Evolutionary conservation across 768 basidiomycete genomes (phyloP), one percentile per base, ranked within the genome.

Genomic region (Boletellus ananiceps): DNA sequence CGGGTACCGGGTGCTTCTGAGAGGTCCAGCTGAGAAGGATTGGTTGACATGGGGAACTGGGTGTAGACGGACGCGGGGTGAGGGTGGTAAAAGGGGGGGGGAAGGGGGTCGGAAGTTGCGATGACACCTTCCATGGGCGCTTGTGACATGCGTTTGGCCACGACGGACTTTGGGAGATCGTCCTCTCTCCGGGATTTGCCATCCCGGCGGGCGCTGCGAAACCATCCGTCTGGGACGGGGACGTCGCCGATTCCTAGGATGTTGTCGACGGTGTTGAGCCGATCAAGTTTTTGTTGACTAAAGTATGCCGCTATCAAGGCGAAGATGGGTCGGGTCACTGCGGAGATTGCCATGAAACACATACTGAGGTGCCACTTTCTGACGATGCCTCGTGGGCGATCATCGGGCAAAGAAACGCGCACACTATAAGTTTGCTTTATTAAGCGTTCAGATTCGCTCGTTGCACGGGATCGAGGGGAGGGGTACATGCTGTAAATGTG

Each of bases 181-280:
- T 57, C 72, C 38, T 56, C 74, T 61, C 60, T 64, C 27, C 67
- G 67, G 46, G 69, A 65, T 59, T 70, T 67, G 44, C 86, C 87
- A 54, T 78, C 81, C 46, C 83, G 75, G 42, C 88, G 82, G 40
- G 88, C 87, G 65, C 85, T 87, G 61, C 78, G 78, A 69, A 89
- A 91, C 76, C 83, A 82, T 15, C 85, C 86, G 31, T 86, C 84
- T 36, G 88, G 88, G 15, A 89, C 83, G 38, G 67, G 65, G 16
- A 83, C 69, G 64, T 85, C 80, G 36, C 82, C 81, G 52, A 89
- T 74, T 43, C 78, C 80, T 21, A 73, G 80, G 58, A 90, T 78
- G 43, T 74, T 77, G 64, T 88, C 86, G 43, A 90, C 80, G 33
- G 85, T 88, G 55, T 76, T 74, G 36, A 91, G 78, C 47, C 75